Evolutionary conservation across 2,329 filamentous ascomycete genomes (phyloP), one percentile per base, ranked within the genome.

Genomic region (Stemphylium vesicarium): DNA sequence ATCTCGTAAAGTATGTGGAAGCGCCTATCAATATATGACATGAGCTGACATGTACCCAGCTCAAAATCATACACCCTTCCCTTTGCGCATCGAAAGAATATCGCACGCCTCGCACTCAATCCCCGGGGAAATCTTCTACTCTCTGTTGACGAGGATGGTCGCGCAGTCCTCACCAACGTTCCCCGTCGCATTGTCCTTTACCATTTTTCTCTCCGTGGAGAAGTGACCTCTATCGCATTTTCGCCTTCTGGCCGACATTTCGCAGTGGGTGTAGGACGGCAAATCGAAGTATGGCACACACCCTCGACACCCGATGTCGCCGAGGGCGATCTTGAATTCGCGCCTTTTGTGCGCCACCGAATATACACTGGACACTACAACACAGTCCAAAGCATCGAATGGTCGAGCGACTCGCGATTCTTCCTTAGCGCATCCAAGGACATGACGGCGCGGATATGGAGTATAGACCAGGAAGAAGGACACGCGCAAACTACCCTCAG

Each of bases 331-430:
- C 82, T 98, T 50, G 93, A 98, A 68, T 99, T 97, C 77, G 93
- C 95, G 16, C 95, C 95, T 0, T 99, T 99, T 68, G 88, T 97
- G 42, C 84, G 90, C 63, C 91, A 98, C 78, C 87, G 92, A 63
- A 89, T 89, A 46, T 92, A 96, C 66, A 88, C 87, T 1, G 92
- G 91, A 0, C 95, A 99, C 75, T 96, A 95, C 67, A 95, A 98
- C 74, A 85, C 84, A 13, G 89, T 98, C 11, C 86, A 88, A 60
- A 88, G 88, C 73, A 90, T 99, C 50, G 89, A 96, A 72, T 99
- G 96, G 95, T 98, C 95, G 8, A 89, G 87, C 75, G 96, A 99
- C 78, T 97, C 94, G 11, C 85, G 95, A 22, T 99, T 99, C 81
- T 94, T 99, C 75, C 82, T 99, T 49, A 96, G 89, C 58, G 85